phyloP scores from a whole-genome alignment of 1,284 basidiomycete species.

The Inonotus hispidus region DNA sequence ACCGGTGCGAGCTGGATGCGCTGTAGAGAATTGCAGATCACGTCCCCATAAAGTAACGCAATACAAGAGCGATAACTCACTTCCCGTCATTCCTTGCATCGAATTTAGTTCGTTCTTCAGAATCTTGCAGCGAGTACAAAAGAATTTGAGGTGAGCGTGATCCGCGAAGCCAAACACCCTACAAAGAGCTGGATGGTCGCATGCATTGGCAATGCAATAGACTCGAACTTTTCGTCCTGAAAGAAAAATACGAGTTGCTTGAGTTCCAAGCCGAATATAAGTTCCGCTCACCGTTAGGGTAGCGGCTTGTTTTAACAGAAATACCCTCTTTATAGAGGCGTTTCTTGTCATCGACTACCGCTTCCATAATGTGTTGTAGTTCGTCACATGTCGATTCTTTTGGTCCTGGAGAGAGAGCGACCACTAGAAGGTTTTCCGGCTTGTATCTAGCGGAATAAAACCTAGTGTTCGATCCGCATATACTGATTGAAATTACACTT shows the following conservation, averaged over 20 bases:
- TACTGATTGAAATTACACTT: background rate
- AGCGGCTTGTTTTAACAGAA: background rate
- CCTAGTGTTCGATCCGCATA: background rate
- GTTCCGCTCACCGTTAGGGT: background rate
- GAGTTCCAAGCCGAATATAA: background rate
- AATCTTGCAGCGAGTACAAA: slow-evolving; percentile 10
- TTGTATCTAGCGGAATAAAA: slow-evolving; percentile 14
- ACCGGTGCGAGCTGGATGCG: background rate
- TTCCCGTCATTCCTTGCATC: background rate
- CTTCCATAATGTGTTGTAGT: slow-evolving; percentile 10
- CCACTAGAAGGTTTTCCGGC: slow-evolving; percentile 15
- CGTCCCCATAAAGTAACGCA: background rate
- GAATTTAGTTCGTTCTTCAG: background rate
- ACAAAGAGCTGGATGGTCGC: slow-evolving; percentile 17
- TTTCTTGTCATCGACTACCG: background rate
- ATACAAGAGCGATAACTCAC: background rate
- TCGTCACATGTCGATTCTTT: slow-evolving; percentile 15
- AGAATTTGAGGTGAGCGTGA: background rate
- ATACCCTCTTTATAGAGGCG: slow-evolving; percentile 3
- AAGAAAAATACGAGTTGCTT: background rate
- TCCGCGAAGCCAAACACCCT: slow-evolving; percentile 14
- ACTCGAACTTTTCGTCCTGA: slow-evolving; percentile 3
- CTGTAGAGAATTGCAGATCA: background rate
- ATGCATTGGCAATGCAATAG: slow-evolving; percentile 7
- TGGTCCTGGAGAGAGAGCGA: slow-evolving; percentile 16